phyloP scores from a whole-genome alignment of 129 eudicot species.

The Arctium minus region DNA sequence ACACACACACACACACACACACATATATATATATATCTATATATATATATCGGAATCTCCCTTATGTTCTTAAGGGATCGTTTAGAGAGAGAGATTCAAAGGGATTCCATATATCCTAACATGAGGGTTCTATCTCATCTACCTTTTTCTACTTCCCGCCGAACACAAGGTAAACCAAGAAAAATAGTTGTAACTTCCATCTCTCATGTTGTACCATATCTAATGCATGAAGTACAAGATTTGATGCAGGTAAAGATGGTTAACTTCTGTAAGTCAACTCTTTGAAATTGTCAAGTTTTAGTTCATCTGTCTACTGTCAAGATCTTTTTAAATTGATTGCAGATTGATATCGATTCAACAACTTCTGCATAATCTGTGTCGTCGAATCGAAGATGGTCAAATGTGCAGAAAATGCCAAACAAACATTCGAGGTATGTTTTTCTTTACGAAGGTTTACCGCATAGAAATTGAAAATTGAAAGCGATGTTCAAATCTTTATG shows the following conservation, averaged over 20 bases:
- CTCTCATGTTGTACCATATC: background rate
- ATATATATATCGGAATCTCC: background rate
- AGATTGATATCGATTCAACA: conserved; percentile 13
- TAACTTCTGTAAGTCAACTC: conserved; percentile 16
- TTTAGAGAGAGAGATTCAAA: too few species aligned
- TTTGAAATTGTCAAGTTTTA: conserved; percentile 17
- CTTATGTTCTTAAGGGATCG: background rate
- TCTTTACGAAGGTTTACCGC: background rate
- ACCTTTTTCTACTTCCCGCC: conserved; percentile 6
- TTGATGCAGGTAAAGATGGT: conserved; percentile 15
- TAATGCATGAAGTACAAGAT: conserved; percentile 11
- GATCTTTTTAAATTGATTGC: conserved; percentile 11
- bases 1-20: too few species aligned
- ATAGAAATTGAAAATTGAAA: background rate
- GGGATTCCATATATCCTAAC: too few species aligned
- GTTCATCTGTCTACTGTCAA: conserved; percentile 20
- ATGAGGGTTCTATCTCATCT: background rate
- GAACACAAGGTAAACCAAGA: conserved; percentile 6
- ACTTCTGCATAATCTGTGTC: background rate
- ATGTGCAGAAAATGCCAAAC: conserved; percentile 7
- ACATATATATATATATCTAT: background rate
- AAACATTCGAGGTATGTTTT: conserved; percentile 20
- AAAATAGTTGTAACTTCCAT: conserved; percentile 2
- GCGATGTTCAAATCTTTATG: background rate
- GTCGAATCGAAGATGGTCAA: conserved; percentile 9